Base-by-base conservation (phyloP, 2,329 filamentous ascomycete genomes). In the Aspergillus felis region DNA sequence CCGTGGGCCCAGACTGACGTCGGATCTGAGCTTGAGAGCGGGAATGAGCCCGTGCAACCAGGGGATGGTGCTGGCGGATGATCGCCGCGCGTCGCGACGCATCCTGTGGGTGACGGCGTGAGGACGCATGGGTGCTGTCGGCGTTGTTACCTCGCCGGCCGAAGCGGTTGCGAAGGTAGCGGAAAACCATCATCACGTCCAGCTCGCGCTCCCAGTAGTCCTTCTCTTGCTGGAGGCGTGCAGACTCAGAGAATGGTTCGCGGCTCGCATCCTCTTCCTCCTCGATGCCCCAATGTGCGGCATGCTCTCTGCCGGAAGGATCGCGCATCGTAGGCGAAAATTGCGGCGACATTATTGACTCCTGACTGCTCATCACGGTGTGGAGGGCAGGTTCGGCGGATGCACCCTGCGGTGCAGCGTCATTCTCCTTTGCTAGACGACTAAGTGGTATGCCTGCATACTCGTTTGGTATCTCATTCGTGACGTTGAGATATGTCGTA, bases 191-290 rank as follows among this genome's bases (percentile, higher is more conserved):
- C 70, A 89, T 90, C 63, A 97, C 85, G 68, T 97, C 92, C 4
- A 97, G 82, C 54, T 96, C 90, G 59, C 88, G 87, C 75, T 97
- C 92, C 94, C 94, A 99, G 69, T 96, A 94, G 38, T 94, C 90
- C 24, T 79, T 79, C 57, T 86, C 84, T 50, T 76, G 72, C 66
- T 90, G 77, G 35, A 80, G 61, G 8, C 74, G 74, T 24, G 71
- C 60, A 6, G 73, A 69, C 51, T 78, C 72, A 8, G 75, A 71
- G 17, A 76, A 48, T 44, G 74, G 56, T 17, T 66, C 64, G 47
- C 62, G 57, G 54, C 35, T 55, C 5, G 65, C 57, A 27, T 67
- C 57, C 12, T 81, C 77, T 50, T 84, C 82, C 64, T 88, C 86
- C 68, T 88, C 85, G 50, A 88, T 87, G 24, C 85, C 85, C 85